Conservation (phyloP, 768 basidiomycete genomes). For the Multifurca ochricompacta region DNA sequence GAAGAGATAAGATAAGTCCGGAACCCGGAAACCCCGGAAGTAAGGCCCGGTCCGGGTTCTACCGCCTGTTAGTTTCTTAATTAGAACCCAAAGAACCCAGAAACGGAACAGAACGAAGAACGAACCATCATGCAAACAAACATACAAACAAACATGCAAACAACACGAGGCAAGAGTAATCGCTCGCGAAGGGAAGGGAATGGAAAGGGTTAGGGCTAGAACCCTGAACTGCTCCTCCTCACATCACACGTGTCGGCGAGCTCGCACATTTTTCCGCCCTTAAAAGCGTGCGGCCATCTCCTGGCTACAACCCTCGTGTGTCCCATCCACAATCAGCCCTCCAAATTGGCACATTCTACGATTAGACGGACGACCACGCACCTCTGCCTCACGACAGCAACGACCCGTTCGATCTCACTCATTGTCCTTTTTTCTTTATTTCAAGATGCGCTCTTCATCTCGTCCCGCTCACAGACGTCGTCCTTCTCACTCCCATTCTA, state of each 20-base stretch:
- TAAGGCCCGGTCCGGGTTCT: too few relatives aligned
- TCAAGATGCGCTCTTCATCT: slow-evolving; percentile 25
- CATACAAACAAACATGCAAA: too few relatives aligned
- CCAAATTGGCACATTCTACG: slow-evolving; percentile 11
- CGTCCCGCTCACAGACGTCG: slow-evolving; percentile 25
- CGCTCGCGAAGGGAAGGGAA: too few relatives aligned
- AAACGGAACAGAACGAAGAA: too few relatives aligned
- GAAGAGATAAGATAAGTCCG: too few relatives aligned
- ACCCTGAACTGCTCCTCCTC: neutral
- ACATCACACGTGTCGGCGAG: slow-evolving; percentile 4
- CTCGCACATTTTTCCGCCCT: slow-evolving; percentile 10
- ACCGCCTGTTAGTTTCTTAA: too few relatives aligned
- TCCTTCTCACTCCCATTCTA: slow-evolving; percentile 11
- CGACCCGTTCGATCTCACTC: slow-evolving; percentile 26
- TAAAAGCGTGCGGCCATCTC: slow-evolving; percentile 16
- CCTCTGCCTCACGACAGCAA: slow-evolving; percentile 25
- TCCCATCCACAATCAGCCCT: slow-evolving; percentile 1
- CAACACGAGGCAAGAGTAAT: too few relatives aligned
- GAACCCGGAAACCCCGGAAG: too few relatives aligned
- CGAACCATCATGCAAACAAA: too few relatives aligned
- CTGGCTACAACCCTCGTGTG: slow-evolving; percentile 19
- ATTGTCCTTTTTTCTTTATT: slow-evolving; percentile 26
- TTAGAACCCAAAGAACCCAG: too few relatives aligned
- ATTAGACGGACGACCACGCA: slow-evolving; percentile 10
- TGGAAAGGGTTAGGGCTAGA: too few relatives aligned